Evolutionary conservation across 1,139 yeast species (phyloP), one percentile per base, ranked within the genome.

Genomic region (Spencermartinsiella ligniputridi): DNA sequence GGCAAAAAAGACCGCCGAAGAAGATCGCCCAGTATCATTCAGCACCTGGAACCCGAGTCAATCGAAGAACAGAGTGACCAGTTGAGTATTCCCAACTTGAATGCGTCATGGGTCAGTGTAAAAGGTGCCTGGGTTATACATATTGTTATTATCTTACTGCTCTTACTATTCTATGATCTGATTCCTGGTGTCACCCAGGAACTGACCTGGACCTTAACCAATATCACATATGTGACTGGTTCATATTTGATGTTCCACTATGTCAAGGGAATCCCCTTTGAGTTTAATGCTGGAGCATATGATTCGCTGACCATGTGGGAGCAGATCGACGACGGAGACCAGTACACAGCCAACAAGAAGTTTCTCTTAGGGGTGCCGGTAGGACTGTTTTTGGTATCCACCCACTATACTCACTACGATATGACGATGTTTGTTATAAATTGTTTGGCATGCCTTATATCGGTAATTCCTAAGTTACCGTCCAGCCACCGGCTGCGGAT

Each of bases 281-380:
- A 92, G 56, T 89, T 90, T 70, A 92, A 90, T 63, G 83, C 88
- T 33, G 98, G 98, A 36, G 97, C 97, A 0, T 92, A 85, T 66
- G 98, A 92, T 64, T 83, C 88, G 61, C 75, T 92, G 57, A 92
- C 97, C 22, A 87, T 92, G 97, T 92, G 98, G 98, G 98, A 92
- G 67, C 98, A 92, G 67, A 83, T 92, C 53, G 97, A 92, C 66
- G 83, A 90, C 58, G 98, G 97, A 50, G 97, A 89, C 62, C 95
- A 89, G 64, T 92, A 90, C 64, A 92, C 98, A 0, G 98, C 98
- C 3, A 82, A 96, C 21, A 89, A 92, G 72, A 92, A 92, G 67
- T 92, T 89, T 61, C 72, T 92, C 56, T 78, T 90, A 70, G 80
- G 87, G 48, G 96, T 92, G 13, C 98, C 98, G 33, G 86, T 92